phyloP scores from a whole-genome alignment of 1,284 basidiomycete species.

The Quambalaria eucalypti region DNA sequence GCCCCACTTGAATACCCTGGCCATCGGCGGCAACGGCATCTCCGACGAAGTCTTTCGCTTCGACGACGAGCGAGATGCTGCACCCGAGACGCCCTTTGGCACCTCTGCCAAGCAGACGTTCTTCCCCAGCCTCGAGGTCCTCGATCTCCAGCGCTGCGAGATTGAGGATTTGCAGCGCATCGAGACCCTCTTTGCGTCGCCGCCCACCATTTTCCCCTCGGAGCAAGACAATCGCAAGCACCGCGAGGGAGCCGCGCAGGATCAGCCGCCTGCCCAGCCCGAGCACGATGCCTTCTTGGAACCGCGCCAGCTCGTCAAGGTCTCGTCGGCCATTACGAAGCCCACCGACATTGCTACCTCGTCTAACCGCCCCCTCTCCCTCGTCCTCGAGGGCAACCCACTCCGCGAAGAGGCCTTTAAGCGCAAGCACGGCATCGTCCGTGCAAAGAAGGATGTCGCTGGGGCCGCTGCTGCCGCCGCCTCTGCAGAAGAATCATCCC shows the following conservation, averaged over 20 bases:
- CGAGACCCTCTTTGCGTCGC: slow-evolving; percentile 27
- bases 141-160: slow-evolving; percentile 35
- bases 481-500: too few relatives aligned
- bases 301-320: slow-evolving; percentile 23
- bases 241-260: not conserved
- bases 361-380: slow-evolving; percentile 10
- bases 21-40: slow-evolving; percentile 31
- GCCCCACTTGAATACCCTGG: slow-evolving; percentile 19
- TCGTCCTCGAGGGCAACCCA: slow-evolving; percentile 28
- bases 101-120: not conserved
- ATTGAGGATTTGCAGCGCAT: slow-evolving; percentile 23
- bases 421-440: slow-evolving; percentile 27
- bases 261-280: not conserved
- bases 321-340: not conserved
- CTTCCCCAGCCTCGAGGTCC: slow-evolving; percentile 11
- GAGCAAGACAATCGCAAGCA: slow-evolving; percentile 5
- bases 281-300: slow-evolving; percentile 2
- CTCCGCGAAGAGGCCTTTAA: slow-evolving; percentile 26
- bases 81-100: not conserved
- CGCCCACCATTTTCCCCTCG: slow-evolving; percentile 2
- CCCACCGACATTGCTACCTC: slow-evolving; percentile 9
- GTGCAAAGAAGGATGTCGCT: slow-evolving; percentile 15
- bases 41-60: slow-evolving; percentile 25
- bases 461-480: slow-evolving; percentile 11
- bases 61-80: not conserved